phyloP scores from a whole-genome alignment of 352 stramenopile genomes.

The Phytophthora syringae region DNA sequence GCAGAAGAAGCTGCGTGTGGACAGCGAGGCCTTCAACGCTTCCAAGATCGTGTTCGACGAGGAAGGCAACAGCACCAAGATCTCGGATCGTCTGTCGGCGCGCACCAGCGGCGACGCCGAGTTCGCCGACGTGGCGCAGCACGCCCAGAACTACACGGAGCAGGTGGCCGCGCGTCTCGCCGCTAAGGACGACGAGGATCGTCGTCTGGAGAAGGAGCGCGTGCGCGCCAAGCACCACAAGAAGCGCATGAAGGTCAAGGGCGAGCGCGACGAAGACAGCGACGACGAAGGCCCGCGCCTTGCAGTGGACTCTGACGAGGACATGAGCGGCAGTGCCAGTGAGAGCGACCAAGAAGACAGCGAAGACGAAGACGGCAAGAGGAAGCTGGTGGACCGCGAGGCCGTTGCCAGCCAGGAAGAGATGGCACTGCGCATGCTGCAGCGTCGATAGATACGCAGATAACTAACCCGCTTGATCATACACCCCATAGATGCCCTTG shows the following conservation, averaged over 20 bases:
- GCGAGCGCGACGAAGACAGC: constrained; percentile 64
- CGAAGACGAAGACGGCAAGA: constrained; percentile 41
- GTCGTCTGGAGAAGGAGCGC: constrained; percentile 84
- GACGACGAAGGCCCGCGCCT: constrained; percentile 38
- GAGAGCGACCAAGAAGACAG: constrained; percentile 30
- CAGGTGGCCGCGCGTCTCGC: constrained; percentile 73
- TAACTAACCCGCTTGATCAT: constrained; percentile 19
- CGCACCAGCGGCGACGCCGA: constrained; percentile 46
- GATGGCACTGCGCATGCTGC: constrained; percentile 78
- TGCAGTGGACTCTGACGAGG: constrained; percentile 51
- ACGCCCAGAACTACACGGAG: constrained; percentile 68
- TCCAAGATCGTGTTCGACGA: constrained; percentile 96
- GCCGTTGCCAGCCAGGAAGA: constrained; percentile 79
- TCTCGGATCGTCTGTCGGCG: constrained; percentile 66
- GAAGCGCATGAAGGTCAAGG: constrained; percentile 86
- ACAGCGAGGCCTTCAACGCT: constrained; percentile 68
- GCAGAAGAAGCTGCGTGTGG: constrained; percentile 88
- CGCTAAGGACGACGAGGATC: constrained; percentile 83
- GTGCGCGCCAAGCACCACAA: constrained; percentile 91
- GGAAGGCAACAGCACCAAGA: constrained; percentile 85
- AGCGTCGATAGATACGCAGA: constrained; percentile 50
- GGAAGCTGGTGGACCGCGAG: constrained; percentile 55
- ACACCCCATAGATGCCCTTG: neutral
- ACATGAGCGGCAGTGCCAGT: constrained; percentile 44
- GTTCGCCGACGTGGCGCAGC: constrained; percentile 72